Percentiles rank a stretch among this genome's conserved stretches.
Evolutionary conservation across 148 eudicot species (phyloP).

Genomic region (Chenopodium suecicum): DNA sequence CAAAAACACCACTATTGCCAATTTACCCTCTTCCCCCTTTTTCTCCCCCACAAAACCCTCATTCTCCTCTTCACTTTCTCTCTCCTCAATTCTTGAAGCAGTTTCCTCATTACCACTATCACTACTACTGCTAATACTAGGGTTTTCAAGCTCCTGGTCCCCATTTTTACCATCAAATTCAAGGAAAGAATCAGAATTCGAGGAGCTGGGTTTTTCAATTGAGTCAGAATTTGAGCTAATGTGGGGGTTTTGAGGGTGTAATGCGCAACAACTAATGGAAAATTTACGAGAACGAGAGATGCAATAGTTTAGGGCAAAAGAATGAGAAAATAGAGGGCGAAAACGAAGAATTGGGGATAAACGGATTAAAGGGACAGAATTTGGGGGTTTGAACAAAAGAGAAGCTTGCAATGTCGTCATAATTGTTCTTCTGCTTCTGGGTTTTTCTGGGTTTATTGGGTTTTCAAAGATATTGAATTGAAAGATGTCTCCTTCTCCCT

Average conservation of each 20-base stretch:
- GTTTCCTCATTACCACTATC: conserved; percentile 3
- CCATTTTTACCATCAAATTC: background rate
- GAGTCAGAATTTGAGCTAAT: conserved; percentile 14
- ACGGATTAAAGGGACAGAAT: conserved; percentile 18
- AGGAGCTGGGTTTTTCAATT: conserved; percentile 14
- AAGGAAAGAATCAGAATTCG: conserved; percentile 12
- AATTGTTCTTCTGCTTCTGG: conserved; percentile 8
- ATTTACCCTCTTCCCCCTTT: conserved; percentile 20
- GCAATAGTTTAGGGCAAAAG: conserved; percentile 19
- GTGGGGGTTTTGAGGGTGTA: conserved; percentile 33
- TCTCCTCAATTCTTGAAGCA: conserved; percentile 9
- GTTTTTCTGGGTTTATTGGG: background rate
- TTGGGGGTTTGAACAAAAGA: conserved; percentile 48
- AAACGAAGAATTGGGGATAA: conserved; percentile 22
- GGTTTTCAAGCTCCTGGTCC: conserved; percentile 14
- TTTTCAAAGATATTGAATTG: background rate
- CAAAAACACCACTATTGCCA: conserved; percentile 59
- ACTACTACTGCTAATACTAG: background rate
- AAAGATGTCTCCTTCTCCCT: conserved; percentile 10
- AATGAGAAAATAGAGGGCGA: background rate
- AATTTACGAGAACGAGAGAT: conserved; percentile 28
- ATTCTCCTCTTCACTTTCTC: background rate
- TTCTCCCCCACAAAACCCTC: conserved; percentile 22
- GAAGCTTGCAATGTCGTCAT: conserved; percentile 72
- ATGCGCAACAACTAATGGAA: conserved; percentile 28